Evolutionary conservation across 2,329 filamentous ascomycete genomes (phyloP), one percentile per base, ranked within the genome.

Genomic region (Drechslerella dactyloides): DNA sequence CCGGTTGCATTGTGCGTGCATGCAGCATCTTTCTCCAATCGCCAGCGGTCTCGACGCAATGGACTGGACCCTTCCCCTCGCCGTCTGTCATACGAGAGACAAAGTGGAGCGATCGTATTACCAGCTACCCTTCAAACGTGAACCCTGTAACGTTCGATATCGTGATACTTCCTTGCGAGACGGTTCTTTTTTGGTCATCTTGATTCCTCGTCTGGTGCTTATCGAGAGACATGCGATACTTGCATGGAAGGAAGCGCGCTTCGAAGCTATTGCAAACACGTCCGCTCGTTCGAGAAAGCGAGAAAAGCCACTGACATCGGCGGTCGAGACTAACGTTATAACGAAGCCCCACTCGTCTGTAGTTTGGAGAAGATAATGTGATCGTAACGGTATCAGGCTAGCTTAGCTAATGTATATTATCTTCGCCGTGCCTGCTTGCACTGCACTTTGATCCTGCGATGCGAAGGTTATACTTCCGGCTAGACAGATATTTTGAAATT

Each of bases 1-100:
- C 68, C 68, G 60, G 59, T 65, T 72, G 55, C 27, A 37, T 51
- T 70, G 65, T 58, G 65, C 65, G 63, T 48, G 5, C n/a, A 4
- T 42, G 13, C 37, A 42, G 11, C 11, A 3, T 15, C 37, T 23
- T 48, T 19, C 44, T 48, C 44, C 44, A 48, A 48, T 19, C 19
- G 44, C 15, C n/a, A 8, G 8, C n/a, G 37, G 11, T 42, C 37
- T 17, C 37, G 37, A 15, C 13, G 37, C 27, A 33, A 42, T 42
- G 37, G 37, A 42, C 37, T 42, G 37, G 37, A 42, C 37, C 37
- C 37, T 42, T 13, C 4, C n/a, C n/a, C 15, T 42, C 4, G 5
- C n/a, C 37, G 5, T 37, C n/a, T n/a, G n/a, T 33, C 27, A 33
- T 4, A 8, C 4, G 27, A 3, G 27, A 33, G 27, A 33, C n/a